Conservation (phyloP, 352 stramenopile species). For the Phytophthora cajani region DNA sequence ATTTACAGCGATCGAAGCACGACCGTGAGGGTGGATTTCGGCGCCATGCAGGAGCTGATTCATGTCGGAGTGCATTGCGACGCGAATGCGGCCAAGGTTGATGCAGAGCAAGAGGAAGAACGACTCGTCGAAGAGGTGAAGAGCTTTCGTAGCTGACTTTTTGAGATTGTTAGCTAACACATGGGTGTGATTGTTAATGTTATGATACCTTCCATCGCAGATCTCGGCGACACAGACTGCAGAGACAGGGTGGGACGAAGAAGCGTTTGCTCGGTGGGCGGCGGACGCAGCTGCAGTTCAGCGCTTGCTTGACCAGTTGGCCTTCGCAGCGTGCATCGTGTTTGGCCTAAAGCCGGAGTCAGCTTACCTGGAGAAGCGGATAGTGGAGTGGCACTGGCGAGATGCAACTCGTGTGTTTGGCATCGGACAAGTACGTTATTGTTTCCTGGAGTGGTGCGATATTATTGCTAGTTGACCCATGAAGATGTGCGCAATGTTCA, state of each 20-base stretch:
- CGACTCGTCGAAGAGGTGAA: slow-evolving; percentile 52
- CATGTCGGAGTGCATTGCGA: slow-evolving; percentile 38
- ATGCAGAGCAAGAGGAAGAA: slow-evolving; percentile 44
- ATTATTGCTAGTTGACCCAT: slow-evolving; percentile 39
- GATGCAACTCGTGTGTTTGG: slow-evolving; percentile 50
- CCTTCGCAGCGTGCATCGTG: slow-evolving; percentile 75
- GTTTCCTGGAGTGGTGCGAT: slow-evolving; percentile 1
- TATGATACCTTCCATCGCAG: slow-evolving; percentile 18
- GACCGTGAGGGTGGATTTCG: slow-evolving; percentile 41
- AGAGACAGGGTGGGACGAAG: slow-evolving; percentile 48
- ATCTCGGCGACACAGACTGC: slow-evolving; percentile 49
- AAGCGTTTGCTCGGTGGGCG: slow-evolving; percentile 64
- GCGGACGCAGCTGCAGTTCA: slow-evolving; percentile 42
- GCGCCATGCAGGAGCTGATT: slow-evolving; percentile 56
- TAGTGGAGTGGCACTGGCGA: slow-evolving; percentile 79
- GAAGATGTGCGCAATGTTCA: slow-evolving; percentile 22
- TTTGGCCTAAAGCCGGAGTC: slow-evolving; percentile 83
- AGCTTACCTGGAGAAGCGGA: slow-evolving; percentile 66
- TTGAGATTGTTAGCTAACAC: neutral
- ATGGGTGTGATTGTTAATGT: neutral
- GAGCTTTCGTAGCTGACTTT: neutral
- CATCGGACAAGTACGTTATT: slow-evolving; percentile 59
- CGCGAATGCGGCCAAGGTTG: slow-evolving; percentile 16
- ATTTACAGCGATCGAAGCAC: slow-evolving; percentile 56
- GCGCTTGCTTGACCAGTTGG: slow-evolving; percentile 72